Conservation (phyloP, 1,284 basidiomycete species). For the Moesziomyces antarcticus region DNA sequence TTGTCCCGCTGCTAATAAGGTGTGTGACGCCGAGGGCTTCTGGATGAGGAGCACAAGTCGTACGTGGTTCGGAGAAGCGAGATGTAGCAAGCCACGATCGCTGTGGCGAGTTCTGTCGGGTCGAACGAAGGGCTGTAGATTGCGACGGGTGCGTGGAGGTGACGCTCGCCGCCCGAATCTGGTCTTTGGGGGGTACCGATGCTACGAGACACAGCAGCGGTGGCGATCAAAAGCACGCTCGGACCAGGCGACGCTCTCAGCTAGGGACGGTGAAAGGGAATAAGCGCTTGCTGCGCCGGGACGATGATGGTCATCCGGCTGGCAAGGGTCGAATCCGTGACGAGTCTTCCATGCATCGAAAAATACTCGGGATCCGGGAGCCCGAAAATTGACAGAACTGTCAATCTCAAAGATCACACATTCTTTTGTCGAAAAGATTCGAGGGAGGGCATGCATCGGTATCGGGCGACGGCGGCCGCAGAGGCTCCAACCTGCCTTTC, state of each 20-base stretch:
- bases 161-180: no score
- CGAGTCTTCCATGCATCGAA: conserved; percentile 21
- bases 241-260: no score
- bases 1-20: background rate
- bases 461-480: no score
- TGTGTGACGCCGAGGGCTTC: no score
- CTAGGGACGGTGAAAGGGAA: background rate
- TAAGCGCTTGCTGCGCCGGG: background rate
- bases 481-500: conserved; percentile 8
- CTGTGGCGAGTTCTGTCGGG: no score
- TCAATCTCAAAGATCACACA: background rate
- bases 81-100: no score
- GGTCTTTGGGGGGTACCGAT: background rate
- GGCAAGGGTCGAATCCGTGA: background rate
- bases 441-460: no score
- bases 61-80: no score
- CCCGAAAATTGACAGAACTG: background rate
- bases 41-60: no score
- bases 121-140: no score
- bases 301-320: background rate
- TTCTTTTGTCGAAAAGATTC: background rate
- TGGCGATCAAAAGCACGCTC: background rate
- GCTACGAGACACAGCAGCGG: background rate
- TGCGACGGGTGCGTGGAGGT: no score
- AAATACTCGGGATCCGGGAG: conserved; percentile 27